phyloP scores from a whole-genome alignment of 768 basidiomycete species.

The Saitozyma podzolica region DNA sequence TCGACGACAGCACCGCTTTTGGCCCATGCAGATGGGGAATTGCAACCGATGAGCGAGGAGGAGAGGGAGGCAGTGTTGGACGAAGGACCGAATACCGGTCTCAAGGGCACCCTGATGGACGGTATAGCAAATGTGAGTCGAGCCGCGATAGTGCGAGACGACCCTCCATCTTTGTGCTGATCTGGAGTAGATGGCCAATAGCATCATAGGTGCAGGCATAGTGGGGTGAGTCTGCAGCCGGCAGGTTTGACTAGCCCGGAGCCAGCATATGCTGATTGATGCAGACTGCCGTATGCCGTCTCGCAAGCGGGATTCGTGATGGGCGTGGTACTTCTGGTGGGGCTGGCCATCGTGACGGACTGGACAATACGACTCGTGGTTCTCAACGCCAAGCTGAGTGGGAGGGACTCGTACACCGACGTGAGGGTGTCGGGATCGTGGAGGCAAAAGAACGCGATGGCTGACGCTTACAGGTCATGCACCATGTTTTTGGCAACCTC shows the following conservation, averaged over 20 bases:
- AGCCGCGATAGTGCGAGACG: neutral
- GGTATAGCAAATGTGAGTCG: conserved; percentile 75
- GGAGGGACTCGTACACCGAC: conserved; percentile 82
- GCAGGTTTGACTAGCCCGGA: neutral
- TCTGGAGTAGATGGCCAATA: conserved; percentile 83
- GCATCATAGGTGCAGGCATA: conserved; percentile 83
- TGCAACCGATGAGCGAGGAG: conserved; percentile 8
- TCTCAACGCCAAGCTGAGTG: conserved; percentile 91
- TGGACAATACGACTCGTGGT: conserved; percentile 91
- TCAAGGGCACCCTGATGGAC: conserved; percentile 50
- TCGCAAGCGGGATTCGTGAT: conserved; percentile 91
- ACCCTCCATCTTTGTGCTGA: neutral
- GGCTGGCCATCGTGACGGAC: conserved; percentile 75
- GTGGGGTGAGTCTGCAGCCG: conserved; percentile 28
- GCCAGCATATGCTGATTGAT: neutral
- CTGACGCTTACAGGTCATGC: conserved; percentile 66
- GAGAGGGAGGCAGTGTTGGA: conserved; percentile 18
- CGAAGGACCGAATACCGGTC: conserved; percentile 30
- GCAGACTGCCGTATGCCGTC: conserved; percentile 86
- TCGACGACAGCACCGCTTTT: conserved; percentile 4
- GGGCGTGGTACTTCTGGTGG: conserved; percentile 76
- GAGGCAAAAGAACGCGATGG: neutral
- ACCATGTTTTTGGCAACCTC: conserved; percentile 82
- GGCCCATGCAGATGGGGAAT: neutral
- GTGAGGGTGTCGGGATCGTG: conserved; percentile 22